Base-by-base conservation (phyloP, 768 basidiomycete genomes). In the Clavaria fumosa region DNA sequence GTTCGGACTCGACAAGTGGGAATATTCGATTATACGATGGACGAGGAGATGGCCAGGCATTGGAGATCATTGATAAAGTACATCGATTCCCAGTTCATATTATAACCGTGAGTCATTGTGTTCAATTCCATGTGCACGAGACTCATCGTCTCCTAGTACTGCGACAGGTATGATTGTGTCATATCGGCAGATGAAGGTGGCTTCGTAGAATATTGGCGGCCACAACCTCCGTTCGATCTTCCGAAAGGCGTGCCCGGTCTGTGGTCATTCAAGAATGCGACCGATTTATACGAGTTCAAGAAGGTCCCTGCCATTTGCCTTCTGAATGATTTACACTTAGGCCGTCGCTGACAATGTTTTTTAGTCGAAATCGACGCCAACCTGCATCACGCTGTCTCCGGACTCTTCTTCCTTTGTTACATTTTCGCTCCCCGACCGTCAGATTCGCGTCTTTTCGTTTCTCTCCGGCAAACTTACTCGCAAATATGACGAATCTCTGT, bases 211-310 rank as follows among this genome's bases (percentile, higher is more conserved):
- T 95, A 91, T 54, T 99, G 95, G 95, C 73, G 76, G 50, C 91
- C 93, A 1, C 57, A 54, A 6, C 91, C 96, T 51, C 86, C 89
- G 2, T 97, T 90, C 53, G 80, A 75, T 35, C 57, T 75, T 27
- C 93, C 95, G 1, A 75, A 74, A 45, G 74, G 78, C 39, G 63
- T 86, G 1, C 64, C 72, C 2, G 78, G 79, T 1, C 54, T 95
- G 44, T 99, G 93, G 93, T 64, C 75, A 22, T 91, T 69, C 61
- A 97, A 97, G 55, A 82, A 75, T 36, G 71, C 78, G 28, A 97
- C 95, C 0, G 89, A 96, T 51, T 55, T 97, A 28, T 97, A 95
- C 58, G 90, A 97, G 47, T 99, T 96, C 63, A 96, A 95, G 64
- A 99, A 97, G 70, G 91, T 83, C 37, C 9, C 57, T 47, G 17